Base-by-base conservation (phyloP, 192 early-diverging fungal species). In the Jimgerdemannia lactiflua region DNA sequence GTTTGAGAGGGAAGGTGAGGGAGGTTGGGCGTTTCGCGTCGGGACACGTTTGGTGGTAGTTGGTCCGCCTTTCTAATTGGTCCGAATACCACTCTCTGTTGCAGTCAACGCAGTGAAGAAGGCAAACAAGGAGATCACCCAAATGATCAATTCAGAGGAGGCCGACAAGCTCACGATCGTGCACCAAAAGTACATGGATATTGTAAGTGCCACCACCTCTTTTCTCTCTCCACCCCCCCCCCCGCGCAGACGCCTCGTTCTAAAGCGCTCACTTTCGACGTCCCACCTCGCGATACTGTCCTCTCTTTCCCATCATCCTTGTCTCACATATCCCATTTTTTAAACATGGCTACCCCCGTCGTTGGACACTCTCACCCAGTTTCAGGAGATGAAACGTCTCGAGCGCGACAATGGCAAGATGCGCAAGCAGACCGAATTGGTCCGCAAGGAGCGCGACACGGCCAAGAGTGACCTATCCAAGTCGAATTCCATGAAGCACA, bases 51-150 rank as follows among this genome's bases (percentile, higher is more conserved):
- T 71, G n/a, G 39, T n/a, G n/a, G n/a, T n/a, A n/a, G n/a, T n/a
- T n/a, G n/a, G n/a, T n/a, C n/a, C n/a, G n/a, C n/a, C n/a, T n/a
- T n/a, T n/a, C n/a, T n/a, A n/a, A n/a, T n/a, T n/a, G n/a, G n/a
- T n/a, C n/a, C n/a, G n/a, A 9, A 76, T n/a, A 2, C 42, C 7
- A 42, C 74, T 14, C n/a, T 79, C 19, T 7, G 68, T 18, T 14
- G 17, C 82, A 90, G 89, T 86, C 17, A 87, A 86, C 70, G 85
- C 84, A 6, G 80, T 90, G 69, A 89, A 86, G 76, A 90, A 89
- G 73, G 84, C 87, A 18, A 82, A 85, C 59, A 87, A 77, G 65
- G 88, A 90, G 67, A 84, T 89, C 18, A 79, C 73, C 20, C 78
- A 86, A 41, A 74, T 87, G 9, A 80, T 82, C 41, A 83, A 89